A percentile compares a stretch with the other conserved stretches of the same genome.
Conservation (phyloP, 495 filamentous ascomycete genomes). For the Tuber umbilicatum region DNA sequence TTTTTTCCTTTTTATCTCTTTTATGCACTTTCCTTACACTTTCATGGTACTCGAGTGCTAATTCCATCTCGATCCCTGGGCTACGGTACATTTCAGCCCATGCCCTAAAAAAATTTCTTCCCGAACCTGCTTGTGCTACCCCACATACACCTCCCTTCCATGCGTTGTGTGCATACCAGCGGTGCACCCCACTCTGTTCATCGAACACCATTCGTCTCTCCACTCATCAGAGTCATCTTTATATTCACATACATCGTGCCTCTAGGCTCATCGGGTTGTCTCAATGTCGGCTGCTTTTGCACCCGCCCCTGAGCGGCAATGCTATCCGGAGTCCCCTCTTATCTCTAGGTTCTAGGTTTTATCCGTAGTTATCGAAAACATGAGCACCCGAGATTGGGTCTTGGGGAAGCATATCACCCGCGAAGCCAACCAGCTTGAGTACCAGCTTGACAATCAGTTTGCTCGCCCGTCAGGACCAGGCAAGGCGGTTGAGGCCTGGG, state of each 20-base stretch:
- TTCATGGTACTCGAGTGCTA: neutral
- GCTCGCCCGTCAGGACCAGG: neutral
- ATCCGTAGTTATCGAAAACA: neutral
- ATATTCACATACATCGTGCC: neutral
- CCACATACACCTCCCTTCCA: neutral
- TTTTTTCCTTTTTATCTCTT: neutral
- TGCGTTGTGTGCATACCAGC: neutral
- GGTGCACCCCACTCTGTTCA: neutral
- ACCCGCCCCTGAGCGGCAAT: slow-evolving; percentile 3
- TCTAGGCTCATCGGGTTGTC: slow-evolving; percentile 1
- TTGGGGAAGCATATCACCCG: neutral
- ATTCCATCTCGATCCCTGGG: neutral
- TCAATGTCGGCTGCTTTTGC: neutral
- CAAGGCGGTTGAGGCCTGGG: neutral
- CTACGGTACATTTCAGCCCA: neutral
- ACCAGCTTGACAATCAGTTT: neutral
- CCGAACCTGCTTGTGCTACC: neutral
- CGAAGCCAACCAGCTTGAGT: neutral
- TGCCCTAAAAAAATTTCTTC: neutral
- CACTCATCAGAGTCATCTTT: slow-evolving; percentile 2
- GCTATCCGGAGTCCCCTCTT: slow-evolving; percentile 2
- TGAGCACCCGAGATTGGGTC: neutral
- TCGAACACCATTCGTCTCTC: slow-evolving; percentile 1
- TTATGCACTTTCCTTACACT: neutral
- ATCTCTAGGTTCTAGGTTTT: neutral